Evolutionary conservation across 208 protist species (phyloP), one percentile per base, ranked within the genome.

Genomic region (Leishmania major): DNA sequence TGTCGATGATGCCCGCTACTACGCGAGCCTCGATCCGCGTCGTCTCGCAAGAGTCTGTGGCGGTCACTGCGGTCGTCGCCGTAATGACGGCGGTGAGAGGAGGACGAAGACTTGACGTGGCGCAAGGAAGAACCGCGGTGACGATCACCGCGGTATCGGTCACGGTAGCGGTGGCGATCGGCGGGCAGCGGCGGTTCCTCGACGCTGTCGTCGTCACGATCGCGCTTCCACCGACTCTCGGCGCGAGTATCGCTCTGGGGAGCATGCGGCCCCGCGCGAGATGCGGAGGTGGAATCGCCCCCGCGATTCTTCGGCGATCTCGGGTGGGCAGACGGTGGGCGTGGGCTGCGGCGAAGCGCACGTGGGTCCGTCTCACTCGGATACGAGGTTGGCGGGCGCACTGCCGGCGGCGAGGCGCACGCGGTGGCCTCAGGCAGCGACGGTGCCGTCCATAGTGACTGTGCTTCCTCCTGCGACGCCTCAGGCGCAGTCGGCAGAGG

Each of bases 361-460:
- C 31, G 25, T 3, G 19, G 4, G 19, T 8, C 7, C 0, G 5
- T 64, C 22, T 77, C 79, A 17, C 79, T 60, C 1, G 43, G 3
- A 35, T 77, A 53, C 57, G n/a, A 28, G 3, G 53, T 49, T 40
- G 6, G 11, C 11, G 31, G 28, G n/a, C 7, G 1, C 5, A 11
- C 47, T 49, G 71, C 10, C 31, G 25, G 70, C 1, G 59, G 31
- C 15, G 70, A 45, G 57, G 55, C 37, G 43, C 19, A 35, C n/a
- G 35, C 60, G 28, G 59, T 70, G 4, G 70, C 25, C 28, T 74
- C 70, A 53, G 37, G 73, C 31, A 2, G 62, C 2, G 3, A 35
- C 11, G 66, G 77, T 40, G 64, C 31, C 3, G 80, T 76, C 81
- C 81, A 84, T 5, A 84, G 76, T 13, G 81, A 80, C 31, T 66